These are phyloP conservation scores for Dioscorea dumetorum DNA, from an alignment of 106 monocot species.

Conservation along the genomic window DNA sequence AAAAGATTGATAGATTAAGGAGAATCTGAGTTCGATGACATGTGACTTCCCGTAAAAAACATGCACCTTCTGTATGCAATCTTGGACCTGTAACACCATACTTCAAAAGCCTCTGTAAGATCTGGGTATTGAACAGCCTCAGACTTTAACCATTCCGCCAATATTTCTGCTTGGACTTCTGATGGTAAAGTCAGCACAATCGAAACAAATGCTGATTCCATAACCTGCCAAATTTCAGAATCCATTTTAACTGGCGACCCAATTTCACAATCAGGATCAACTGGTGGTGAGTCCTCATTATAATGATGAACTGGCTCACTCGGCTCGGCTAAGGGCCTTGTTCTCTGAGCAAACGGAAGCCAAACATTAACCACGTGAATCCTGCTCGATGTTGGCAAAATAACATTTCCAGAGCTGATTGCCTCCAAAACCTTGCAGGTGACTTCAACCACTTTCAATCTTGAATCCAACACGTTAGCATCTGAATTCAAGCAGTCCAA, in stretches of 20 bases:
- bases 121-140: conserved; percentile 58
- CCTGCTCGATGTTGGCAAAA: conserved; percentile 42
- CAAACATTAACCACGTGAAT: conserved; percentile 46
- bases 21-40: not conserved
- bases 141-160: conserved; percentile 61
- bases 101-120: conserved; percentile 73
- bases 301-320: conserved; percentile 8
- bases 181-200: conserved; percentile 64
- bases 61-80: conserved; percentile 20
- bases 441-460: conserved; percentile 47
- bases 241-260: conserved; percentile 25
- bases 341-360: conserved; percentile 57
- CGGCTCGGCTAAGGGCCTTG: conserved; percentile 26
- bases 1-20: not conserved
- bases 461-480: conserved; percentile 8
- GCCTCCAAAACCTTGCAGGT: conserved; percentile 60
- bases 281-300: not conserved
- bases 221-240: conserved; percentile 54
- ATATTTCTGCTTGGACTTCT: conserved; percentile 54
- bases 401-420: conserved; percentile 53
- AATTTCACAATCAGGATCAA: conserved; percentile 12
- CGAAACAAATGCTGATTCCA: conserved; percentile 65
- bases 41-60: not conserved
- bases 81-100: conserved; percentile 86
- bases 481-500: conserved; percentile 5